Conservation (phyloP, 805 yeast genomes). For the Pichia rugopelliculosa region DNA sequence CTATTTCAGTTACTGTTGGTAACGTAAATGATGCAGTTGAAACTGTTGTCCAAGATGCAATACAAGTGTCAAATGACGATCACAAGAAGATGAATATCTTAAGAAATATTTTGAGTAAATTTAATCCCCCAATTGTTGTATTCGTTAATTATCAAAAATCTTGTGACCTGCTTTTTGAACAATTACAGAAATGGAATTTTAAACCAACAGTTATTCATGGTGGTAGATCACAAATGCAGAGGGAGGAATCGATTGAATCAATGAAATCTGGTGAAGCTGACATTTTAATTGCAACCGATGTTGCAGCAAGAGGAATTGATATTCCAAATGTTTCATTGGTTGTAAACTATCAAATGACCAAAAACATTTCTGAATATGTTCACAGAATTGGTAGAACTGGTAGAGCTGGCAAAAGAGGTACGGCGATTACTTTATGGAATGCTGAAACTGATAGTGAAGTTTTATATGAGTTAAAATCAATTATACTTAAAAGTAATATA, state of each 20-base stretch:
- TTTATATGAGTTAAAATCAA: conserved; percentile 42
- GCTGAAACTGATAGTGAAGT: conserved; percentile 43
- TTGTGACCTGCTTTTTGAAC: conserved; percentile 59
- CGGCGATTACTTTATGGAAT: conserved; percentile 65
- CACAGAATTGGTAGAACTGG: conserved; percentile 97
- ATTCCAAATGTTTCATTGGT: conserved; percentile 82
- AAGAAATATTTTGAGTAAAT: conserved; percentile 30
- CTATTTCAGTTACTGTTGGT: conserved; percentile 64
- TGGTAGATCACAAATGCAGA: conserved; percentile 71
- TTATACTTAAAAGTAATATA: conserved; percentile 35
- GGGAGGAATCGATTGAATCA: conserved; percentile 68
- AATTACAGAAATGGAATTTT: conserved; percentile 39
- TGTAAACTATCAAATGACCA: conserved; percentile 78
- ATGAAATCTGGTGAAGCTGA: conserved; percentile 50
- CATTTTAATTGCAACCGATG: conserved; percentile 83
- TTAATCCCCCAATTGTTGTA: conserved; percentile 64
- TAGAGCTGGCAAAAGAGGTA: conserved; percentile 80
- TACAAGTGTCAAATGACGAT: conserved; percentile 38
- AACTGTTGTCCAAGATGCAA: conserved; percentile 63
- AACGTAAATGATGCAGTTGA: conserved; percentile 57
- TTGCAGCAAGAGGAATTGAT: conserved; percentile 94
- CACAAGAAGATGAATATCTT: conserved; percentile 39
- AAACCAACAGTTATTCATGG: conserved; percentile 72
- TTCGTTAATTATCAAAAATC: conserved; percentile 73
- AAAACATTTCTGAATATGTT: conserved; percentile 70